A percentile compares a stretch with the other conserved stretches of the same genome.
phyloP scores from a whole-genome alignment of 495 filamentous ascomycete species.

The Talaromyces adpressus region DNA sequence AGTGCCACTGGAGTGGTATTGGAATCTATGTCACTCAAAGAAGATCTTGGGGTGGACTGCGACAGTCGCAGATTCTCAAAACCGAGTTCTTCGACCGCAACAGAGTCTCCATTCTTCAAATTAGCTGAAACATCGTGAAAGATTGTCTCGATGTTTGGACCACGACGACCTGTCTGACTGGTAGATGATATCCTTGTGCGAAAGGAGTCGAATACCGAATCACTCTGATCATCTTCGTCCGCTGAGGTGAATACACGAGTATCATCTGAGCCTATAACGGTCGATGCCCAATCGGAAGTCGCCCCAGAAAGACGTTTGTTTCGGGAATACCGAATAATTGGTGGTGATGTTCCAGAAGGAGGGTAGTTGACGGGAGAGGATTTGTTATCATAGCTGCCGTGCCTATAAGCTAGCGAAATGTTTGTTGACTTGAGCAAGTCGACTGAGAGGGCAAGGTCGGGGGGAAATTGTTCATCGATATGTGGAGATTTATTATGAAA shows the following conservation, averaged over 20 bases:
- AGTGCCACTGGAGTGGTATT: conserved; percentile 3
- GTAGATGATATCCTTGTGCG: conserved; percentile 69
- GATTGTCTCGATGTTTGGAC: conserved; percentile 71
- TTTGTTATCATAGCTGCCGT: neutral
- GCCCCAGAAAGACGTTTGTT: conserved; percentile 41
- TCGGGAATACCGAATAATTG: conserved; percentile 26
- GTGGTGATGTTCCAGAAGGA: neutral
- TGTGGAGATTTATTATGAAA: neutral
- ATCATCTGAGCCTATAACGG: conserved; percentile 79
- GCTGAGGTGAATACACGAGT: conserved; percentile 64
- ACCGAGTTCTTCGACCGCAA: neutral
- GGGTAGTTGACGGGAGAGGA: conserved; percentile 17
- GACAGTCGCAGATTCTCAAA: conserved; percentile 4
- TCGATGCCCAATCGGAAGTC: conserved; percentile 69
- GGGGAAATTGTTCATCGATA: neutral
- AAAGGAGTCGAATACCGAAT: conserved; percentile 87
- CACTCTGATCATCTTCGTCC: conserved; percentile 85
- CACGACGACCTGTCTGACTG: conserved; percentile 40
- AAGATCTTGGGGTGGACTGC: conserved; percentile 5
- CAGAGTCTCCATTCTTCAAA: neutral
- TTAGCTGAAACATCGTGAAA: conserved; percentile 66
- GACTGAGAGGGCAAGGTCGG: neutral
- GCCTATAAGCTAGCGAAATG: neutral
- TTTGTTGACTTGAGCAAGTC: conserved; percentile 1
- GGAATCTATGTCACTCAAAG: conserved; percentile 6